Evolutionary conservation across 2,329 filamentous ascomycete species (phyloP), one percentile per base, ranked within the genome.

Genomic region (Sporothrix sp.): DNA sequence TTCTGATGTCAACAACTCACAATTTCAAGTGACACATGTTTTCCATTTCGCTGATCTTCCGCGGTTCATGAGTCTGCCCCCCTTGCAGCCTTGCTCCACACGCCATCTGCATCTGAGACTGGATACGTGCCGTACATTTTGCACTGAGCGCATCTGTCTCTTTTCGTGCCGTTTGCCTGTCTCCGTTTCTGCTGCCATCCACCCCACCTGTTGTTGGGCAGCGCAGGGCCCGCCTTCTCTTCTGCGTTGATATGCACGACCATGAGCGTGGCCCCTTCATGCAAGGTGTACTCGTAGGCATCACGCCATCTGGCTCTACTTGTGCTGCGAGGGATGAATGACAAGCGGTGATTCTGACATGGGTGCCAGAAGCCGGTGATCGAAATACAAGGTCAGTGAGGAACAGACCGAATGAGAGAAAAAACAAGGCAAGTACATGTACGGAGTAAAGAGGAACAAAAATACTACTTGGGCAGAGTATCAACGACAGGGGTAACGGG

Each of bases 71-170:
- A 48, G 45, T n/a, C 21, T 48, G 25, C 35, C 35, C 35, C 45
- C 45, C 45, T 48, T 48, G 45, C 45, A 48, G 45, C 45, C 35
- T 48, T 13, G 35, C 45, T 30, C 35, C 16, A 6, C 28, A 28
- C 20, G 9, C 43, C 43, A 23, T 38, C 20, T n/a, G n/a, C n/a
- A n/a, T n/a, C 39, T 38, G 45, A 5, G 25, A 28, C 35, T 36
- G 21, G 20, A 35, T 30, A 35, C 30, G 13, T 35, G 20, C 33
- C 16, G 4, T 16, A 16, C 13, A 33, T 16, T 36, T 2, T 18
- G n/a, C 18, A 33, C 4, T 33, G 13, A 7, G 13, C 7, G 32
- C 13, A 33, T 33, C 13, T 13, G 4, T 33, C 4, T 33, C 32
- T 33, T 33, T 33, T n/a, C n/a, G n/a, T n/a, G n/a, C n/a, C n/a